Evolutionary conservation across 73 alveolate species (phyloP).

Genomic region (Stentor roeselii): DNA sequence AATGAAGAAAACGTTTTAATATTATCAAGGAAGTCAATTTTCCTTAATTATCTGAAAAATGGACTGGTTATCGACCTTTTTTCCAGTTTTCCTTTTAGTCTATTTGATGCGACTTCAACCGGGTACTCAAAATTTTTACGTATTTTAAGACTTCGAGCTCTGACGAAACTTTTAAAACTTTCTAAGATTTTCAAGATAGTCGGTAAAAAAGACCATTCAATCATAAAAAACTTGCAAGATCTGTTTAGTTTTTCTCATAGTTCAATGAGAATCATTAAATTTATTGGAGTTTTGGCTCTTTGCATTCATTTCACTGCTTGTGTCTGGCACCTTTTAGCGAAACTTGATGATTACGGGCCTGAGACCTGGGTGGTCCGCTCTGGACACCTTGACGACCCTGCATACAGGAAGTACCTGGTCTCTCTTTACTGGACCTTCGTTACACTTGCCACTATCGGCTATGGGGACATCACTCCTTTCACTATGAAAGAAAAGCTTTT

Average conservation of each 20-base stretch:
- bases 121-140: conserved; percentile 28
- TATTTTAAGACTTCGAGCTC: conserved; percentile 51
- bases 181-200: conserved; percentile 47
- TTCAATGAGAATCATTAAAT: conserved; percentile 38
- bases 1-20: conserved; percentile 71
- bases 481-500: conserved; percentile 45
- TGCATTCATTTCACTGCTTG: conserved; percentile 66
- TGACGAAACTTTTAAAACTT: conserved; percentile 45
- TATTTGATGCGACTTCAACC: neutral
- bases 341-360: conserved; percentile 51
- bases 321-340: conserved; percentile 64
- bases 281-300: conserved; percentile 34
- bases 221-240: neutral
- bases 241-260: conserved; percentile 28
- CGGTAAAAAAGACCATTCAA: conserved; percentile 19
- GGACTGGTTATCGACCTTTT: conserved; percentile 70
- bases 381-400: conserved; percentile 47
- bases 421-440: conserved; percentile 45
- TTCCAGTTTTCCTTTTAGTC: conserved; percentile 60
- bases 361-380: conserved; percentile 72
- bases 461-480: conserved; percentile 59
- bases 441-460: conserved; percentile 70
- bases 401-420: neutral
- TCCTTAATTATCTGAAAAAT: conserved; percentile 53
- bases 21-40: conserved; percentile 34